phyloP scores from a whole-genome alignment of 2,329 filamentous ascomycete species.

The Fusarium sp. region DNA sequence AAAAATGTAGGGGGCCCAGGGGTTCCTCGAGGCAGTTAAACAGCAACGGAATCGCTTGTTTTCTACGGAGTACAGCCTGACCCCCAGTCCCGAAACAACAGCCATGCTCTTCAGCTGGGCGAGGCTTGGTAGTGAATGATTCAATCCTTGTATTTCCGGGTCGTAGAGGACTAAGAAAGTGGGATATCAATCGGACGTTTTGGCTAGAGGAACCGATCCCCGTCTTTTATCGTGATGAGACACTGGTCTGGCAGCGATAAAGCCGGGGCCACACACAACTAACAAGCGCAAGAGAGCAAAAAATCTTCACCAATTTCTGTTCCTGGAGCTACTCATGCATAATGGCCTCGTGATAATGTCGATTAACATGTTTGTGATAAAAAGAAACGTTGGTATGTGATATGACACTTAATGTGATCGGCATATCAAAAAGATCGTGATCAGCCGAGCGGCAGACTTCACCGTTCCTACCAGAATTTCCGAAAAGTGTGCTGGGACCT shows the following conservation, averaged over 20 bases:
- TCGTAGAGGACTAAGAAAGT: slow-evolving; percentile 2
- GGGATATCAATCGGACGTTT: slow-evolving; percentile 18
- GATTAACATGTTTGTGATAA: background rate
- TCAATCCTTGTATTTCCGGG: slow-evolving; percentile 14
- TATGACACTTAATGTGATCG: slow-evolving; percentile 6
- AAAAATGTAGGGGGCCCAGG: background rate
- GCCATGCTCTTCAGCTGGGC: slow-evolving; percentile 17
- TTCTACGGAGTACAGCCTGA: background rate
- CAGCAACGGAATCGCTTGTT: slow-evolving; percentile 27
- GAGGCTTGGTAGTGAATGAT: slow-evolving; percentile 10
- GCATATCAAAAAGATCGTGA: slow-evolving; percentile 25
- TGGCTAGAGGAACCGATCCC: slow-evolving; percentile 15
- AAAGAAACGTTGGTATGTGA: background rate
- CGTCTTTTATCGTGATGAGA: slow-evolving; percentile 33
- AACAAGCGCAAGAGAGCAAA: background rate
- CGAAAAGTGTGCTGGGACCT: slow-evolving; percentile 14
- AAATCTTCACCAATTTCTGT: slow-evolving; percentile 8
- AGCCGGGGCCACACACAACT: slow-evolving; percentile 20
- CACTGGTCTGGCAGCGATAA: slow-evolving; percentile 41
- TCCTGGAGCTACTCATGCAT: background rate
- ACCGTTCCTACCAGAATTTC: slow-evolving; percentile 31
- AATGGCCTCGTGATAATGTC: background rate
- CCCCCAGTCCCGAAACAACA: slow-evolving; percentile 32
- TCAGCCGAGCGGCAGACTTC: slow-evolving; percentile 1
- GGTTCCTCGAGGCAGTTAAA: background rate